phyloP scores from a whole-genome alignment of 495 filamentous ascomycete species.

The Physcia stellaris region DNA sequence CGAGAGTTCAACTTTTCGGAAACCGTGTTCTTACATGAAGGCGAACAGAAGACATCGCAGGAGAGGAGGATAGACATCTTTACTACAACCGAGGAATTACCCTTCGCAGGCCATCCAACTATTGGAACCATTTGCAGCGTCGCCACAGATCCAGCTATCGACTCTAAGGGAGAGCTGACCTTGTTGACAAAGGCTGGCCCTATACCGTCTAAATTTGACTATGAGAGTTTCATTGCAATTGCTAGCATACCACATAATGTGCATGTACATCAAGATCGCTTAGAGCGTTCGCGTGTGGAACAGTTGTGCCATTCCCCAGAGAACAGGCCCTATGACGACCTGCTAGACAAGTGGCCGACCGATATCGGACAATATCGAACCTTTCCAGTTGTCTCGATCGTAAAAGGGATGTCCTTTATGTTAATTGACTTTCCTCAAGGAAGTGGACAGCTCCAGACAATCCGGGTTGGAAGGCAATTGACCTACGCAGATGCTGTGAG shows the following conservation, averaged over 20 bases:
- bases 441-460: conserved; percentile 17
- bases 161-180: conserved; percentile 15
- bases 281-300: too few species aligned
- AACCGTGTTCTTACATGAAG: conserved; percentile 50
- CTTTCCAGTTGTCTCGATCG: conserved; percentile 45
- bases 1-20: conserved; percentile 78
- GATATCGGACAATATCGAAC: conserved; percentile 1
- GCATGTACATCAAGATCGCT: conserved; percentile 35
- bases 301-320: conserved; percentile 16
- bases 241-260: conserved; percentile 48
- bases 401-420: conserved; percentile 56
- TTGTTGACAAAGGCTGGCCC: conserved; percentile 46
- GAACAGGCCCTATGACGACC: conserved; percentile 20
- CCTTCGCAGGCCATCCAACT: conserved; percentile 61
- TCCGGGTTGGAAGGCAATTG: conserved; percentile 7
- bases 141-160: conserved; percentile 15
- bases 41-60: not conserved
- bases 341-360: not conserved
- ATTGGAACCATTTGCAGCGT: conserved; percentile 47
- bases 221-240: conserved; percentile 22
- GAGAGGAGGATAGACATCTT: conserved; percentile 45
- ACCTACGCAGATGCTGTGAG: conserved; percentile 8
- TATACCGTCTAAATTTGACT: conserved; percentile 26
- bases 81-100: conserved; percentile 41
- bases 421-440: conserved; percentile 34